Evolutionary conservation across 2,329 filamentous ascomycete genomes (phyloP), one percentile per base, ranked within the genome.

Genomic region (Talaromyces sp.): DNA sequence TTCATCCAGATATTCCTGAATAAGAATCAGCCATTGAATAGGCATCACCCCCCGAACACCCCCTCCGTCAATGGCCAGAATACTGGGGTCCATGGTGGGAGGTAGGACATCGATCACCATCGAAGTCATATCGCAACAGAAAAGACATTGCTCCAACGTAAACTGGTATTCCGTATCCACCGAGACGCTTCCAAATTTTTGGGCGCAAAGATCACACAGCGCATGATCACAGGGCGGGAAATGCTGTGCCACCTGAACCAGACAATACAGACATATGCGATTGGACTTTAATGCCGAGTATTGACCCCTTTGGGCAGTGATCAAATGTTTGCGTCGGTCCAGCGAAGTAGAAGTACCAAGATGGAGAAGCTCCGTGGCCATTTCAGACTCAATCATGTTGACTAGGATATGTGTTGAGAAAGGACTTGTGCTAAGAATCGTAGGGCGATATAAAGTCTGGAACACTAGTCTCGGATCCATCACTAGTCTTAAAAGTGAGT

Each of bases 31-130:
- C 10, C 22, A 66, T 43, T 69, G 56, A 14, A 72, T 56, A 5
- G 66, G 67, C 16, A 72, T 68, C 9, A 73, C 66, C 13, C 68
- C 70, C 8, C 69, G 66, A 16, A 73, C 66, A 3, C 71, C 68
- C 3, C 70, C 68, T 5, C 70, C 67, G 47, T 75, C 69, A 45
- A 75, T 72, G 8, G 69, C 69, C 4, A 75, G 59, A 16, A 75
- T 66, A n/a, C 60, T 65, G 0, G 68, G 70, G 22, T 71, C 72
- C 19, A 69, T 69, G 2, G 69, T 75, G 5, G 67, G 66, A 7
- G 67, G 70, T n/a, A 73, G 66, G 11, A 74, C 41, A 19, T 71
- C 65, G 0, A 71, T 62, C 3, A 69, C 60, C 10, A 72, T 37
- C 0, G 62, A 66, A 14, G 60, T 64, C 5, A 52, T 27, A 13